These are phyloP conservation scores for Rostrohypoxylon terebratum DNA, from an alignment of 495 filamentous ascomycete genomes.

Conservation along the genomic window DNA sequence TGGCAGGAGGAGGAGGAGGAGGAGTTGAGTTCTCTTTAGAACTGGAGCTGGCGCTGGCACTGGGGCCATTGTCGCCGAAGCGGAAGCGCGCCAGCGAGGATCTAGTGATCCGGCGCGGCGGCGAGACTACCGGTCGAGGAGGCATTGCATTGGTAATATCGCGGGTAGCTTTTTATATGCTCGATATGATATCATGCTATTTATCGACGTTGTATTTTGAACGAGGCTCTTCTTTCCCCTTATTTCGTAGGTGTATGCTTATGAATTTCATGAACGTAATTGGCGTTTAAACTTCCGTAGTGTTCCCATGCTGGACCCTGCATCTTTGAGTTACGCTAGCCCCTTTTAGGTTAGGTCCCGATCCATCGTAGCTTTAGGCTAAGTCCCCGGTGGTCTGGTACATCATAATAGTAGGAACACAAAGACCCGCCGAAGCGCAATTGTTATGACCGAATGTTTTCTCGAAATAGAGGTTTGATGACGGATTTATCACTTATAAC, in stretches of 20 bases:
- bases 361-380: background rate
- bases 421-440: slow-evolving; percentile 24
- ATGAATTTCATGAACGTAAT: slow-evolving; percentile 1
- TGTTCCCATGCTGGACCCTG: slow-evolving; percentile 31
- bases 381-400: background rate
- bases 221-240: background rate
- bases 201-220: background rate
- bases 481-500: too few species aligned
- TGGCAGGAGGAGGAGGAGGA: slow-evolving; percentile 9
- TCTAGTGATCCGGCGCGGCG: slow-evolving; percentile 61
- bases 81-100: slow-evolving; percentile 60
- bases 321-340: slow-evolving; percentile 2
- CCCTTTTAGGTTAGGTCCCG: background rate
- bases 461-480: background rate
- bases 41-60: slow-evolving; percentile 38
- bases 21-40: slow-evolving; percentile 47
- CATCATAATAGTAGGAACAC: too few species aligned
- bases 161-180: slow-evolving; percentile 67
- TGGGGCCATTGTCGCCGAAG: slow-evolving; percentile 39
- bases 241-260: background rate
- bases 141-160: slow-evolving; percentile 53
- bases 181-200: slow-evolving; percentile 70
- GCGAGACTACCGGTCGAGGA: slow-evolving; percentile 37
- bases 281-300: slow-evolving; percentile 1
- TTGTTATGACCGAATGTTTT: background rate